phyloP scores from a whole-genome alignment of 352 stramenopile species.

The Phytophthora quininea region DNA sequence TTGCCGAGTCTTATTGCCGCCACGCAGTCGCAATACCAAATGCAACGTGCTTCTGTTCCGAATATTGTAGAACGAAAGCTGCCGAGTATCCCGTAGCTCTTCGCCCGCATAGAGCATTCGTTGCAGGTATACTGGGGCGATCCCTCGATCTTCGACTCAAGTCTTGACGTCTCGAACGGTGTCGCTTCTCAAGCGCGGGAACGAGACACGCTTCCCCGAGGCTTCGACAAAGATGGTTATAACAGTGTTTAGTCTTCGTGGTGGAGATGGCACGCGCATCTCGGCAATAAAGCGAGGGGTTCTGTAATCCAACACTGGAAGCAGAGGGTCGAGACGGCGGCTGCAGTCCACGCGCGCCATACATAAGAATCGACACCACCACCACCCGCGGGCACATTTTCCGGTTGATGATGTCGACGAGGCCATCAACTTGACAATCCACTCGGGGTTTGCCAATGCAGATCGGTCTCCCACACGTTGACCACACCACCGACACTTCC shows the following conservation, averaged over 20 bases:
- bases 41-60: background rate
- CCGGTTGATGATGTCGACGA: background rate
- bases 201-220: background rate
- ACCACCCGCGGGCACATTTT: background rate
- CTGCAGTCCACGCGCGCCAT: background rate
- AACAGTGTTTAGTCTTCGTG: too few relatives aligned
- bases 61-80: background rate
- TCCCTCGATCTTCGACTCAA: slow-evolving; percentile 1
- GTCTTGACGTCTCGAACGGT: slow-evolving; percentile 9
- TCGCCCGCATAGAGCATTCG: slow-evolving; percentile 8
- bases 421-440: too few relatives aligned
- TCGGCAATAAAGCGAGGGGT: too few relatives aligned
- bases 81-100: background rate
- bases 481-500: too few relatives aligned
- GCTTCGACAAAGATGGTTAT: background rate
- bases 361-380: background rate
- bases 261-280: too few relatives aligned
- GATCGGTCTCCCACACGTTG: too few relatives aligned
- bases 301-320: too few relatives aligned
- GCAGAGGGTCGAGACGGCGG: background rate
- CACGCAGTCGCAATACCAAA: background rate
- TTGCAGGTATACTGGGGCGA: slow-evolving; percentile 8
- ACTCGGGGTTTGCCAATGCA: too few relatives aligned
- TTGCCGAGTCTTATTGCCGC: background rate
- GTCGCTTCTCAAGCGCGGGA: background rate